Evolutionary conservation across 2,329 filamentous ascomycete genomes (phyloP), one percentile per base, ranked within the genome.

Genomic region (Monilinia vaccinii-corymbosi): DNA sequence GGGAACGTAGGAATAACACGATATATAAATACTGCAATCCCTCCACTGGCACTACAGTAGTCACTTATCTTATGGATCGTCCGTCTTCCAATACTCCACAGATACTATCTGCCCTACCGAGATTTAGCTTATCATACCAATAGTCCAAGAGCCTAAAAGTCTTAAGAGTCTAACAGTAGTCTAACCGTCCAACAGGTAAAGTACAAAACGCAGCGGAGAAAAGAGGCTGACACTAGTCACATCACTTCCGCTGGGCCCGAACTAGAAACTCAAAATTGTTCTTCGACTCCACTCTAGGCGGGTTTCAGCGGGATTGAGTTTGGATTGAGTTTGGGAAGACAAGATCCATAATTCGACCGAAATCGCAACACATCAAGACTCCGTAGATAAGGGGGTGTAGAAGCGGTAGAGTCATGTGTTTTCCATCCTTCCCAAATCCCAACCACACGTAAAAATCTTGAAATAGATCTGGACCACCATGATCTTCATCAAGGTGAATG

Each of bases 221-320:
- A 55, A 34, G 45, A 38, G 51, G 51, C 38, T 55, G 51, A 55
- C 28, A 44, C 51, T 44, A 53, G 18, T 32, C 36, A 7, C 13
- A 32, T 10, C 38, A 32, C 38, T 44, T 32, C n/a, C 25, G 38
- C 18, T 53, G 32, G 10, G 38, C 32, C 51, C 51, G 23, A 32
- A 18, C 51, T 44, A 44, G 38, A 53, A 53, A 21, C 21, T 25
- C 51, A 53, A 42, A 23, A 53, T 32, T 44, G 38, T 44, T 44
- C 38, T 44, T 44, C 21, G 51, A 25, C 38, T 53, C 51, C 51
- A 53, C 51, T 53, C n/a, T 32, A n/a, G 36, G 50, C 36, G 50
- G 50, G 31, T 42, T 42, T 21, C 18, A 9, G 28, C 25, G 50
- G 34, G 50, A 53, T 53, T 14, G 25, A 18, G 7, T 9, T n/a